Base-by-base conservation (phyloP, 2,329 filamentous ascomycete genomes). In the Juglanconis oblonga region DNA sequence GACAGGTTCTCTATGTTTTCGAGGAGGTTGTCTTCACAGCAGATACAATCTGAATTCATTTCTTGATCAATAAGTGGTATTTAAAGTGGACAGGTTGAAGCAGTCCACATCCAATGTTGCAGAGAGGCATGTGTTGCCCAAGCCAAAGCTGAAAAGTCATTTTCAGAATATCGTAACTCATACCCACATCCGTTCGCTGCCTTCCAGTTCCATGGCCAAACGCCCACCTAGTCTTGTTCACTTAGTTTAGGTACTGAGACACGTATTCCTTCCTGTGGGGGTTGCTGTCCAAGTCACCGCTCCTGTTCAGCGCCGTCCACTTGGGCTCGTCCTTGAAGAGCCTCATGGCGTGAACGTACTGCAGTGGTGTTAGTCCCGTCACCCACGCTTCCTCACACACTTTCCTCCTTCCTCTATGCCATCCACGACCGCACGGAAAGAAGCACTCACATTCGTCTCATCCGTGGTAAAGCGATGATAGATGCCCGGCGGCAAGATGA, bases 241-340 rank as follows among this genome's bases (percentile, higher is more conserved):
- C 40, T 63, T 59, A 67, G 58, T 40, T 47, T 49, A 81, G 67
- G 64, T 76, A 85, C 54, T 80, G 71, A 59, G 72, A 67, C 45
- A 97, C 78, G 70, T 99, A 99, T 52, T 86, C 84, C 81, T 91
- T 85, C 61, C 95, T 86, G 73, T 87, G 90, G 55, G 82, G 77
- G 76, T 98, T 99, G 62, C 73, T 73, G 72, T 98, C 92, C 48
- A 97, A 84, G 52, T 94, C 89, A 4, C 79, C 76, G 6, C 84
- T 86, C 59, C 95, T 86, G 78, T 97, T 96, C 66, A 99, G 76
- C 13, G 95, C 90, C 40, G 92, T 98, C 95, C 95, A 99, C 77
- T 98, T 97, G 38, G 95, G 95, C 76, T 98, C 93, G 66, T 98
- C 95, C 79, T 98, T 93, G 84, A 98, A 99, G 55, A 99, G 81